A percentile compares a stretch with the other conserved stretches of the same genome.
phyloP scores from a whole-genome alignment of 305 asterid species.

The Solanum chacoense region DNA sequence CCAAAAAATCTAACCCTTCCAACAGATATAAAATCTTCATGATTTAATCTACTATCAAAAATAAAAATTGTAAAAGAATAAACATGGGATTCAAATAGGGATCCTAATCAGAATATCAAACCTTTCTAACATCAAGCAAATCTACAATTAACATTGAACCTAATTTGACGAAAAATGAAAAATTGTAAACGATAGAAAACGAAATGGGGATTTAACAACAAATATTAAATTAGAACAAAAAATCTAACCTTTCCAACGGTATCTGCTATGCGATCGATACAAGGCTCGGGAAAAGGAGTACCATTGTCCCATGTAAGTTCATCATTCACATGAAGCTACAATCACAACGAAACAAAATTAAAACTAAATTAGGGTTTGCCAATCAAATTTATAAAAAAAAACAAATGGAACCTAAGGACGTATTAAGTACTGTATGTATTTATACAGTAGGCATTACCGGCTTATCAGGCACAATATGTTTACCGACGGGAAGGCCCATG shows the following conservation, averaged over 20 bases:
- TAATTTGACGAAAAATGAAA: background rate
- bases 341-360: background rate
- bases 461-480: constrained; percentile 78
- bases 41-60: background rate
- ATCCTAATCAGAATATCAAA: background rate
- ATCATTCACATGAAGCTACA: constrained; percentile 71
- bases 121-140: background rate
- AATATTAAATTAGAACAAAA: background rate
- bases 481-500: constrained; percentile 94
- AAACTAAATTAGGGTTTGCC: constrained; percentile 1
- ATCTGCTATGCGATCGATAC: constrained; percentile 89
- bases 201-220: background rate
- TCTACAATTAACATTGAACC: background rate
- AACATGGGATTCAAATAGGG: background rate
- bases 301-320: constrained; percentile 94
- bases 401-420: background rate
- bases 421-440: background rate
- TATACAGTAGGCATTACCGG: constrained; percentile 33
- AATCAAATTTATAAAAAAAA: background rate
- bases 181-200: background rate
- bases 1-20: background rate
- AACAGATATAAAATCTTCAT: background rate
- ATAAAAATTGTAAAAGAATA: background rate
- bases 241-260: constrained; percentile 75
- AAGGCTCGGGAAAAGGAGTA: constrained; percentile 85